These are phyloP conservation scores for Debaryomyces coudertii DNA, from an alignment of 1,139 yeast species.

Conservation along the genomic window DNA sequence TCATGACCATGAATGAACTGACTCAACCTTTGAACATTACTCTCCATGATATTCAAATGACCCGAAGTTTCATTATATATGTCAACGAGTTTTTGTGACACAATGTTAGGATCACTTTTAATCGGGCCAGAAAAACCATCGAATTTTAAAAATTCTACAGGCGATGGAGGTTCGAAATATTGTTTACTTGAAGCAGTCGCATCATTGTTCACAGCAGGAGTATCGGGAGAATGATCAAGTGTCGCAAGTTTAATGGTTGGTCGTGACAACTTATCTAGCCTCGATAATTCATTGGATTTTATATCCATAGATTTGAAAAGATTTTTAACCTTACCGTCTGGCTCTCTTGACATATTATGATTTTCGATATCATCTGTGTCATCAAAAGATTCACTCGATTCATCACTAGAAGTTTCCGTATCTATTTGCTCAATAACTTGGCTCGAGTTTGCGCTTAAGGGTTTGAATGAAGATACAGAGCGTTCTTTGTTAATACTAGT, in stretches of 20 bases:
- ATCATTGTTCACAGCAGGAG: not conserved
- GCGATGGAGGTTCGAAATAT: conserved; percentile 9
- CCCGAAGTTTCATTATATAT: conserved; percentile 26
- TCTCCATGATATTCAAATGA: conserved; percentile 18
- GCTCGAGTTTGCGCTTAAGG: not conserved
- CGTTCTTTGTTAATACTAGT: not conserved
- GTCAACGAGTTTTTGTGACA: conserved; percentile 16
- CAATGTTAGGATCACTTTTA: conserved; percentile 5
- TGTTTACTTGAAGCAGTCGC: not conserved
- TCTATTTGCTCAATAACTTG: conserved; percentile 10
- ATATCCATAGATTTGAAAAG: not conserved
- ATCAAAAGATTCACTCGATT: conserved; percentile 5
- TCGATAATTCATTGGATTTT: not conserved
- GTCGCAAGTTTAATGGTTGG: not conserved
- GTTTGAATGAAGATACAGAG: not conserved
- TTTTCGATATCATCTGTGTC: conserved; percentile 11
- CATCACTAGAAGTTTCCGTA: conserved; percentile 1
- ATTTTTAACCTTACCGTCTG: not conserved
- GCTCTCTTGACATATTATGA: conserved; percentile 1
- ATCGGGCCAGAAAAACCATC: conserved; percentile 16
- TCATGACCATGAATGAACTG: conserved; percentile 16
- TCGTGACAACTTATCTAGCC: not conserved
- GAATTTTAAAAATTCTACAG: conserved; percentile 16
- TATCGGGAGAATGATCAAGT: not conserved
- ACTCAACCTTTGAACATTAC: conserved; percentile 18